Percentiles rank a stretch among this genome's conserved stretches.
These are phyloP conservation scores for Helicostylum pulchrum DNA, from an alignment of 192 early-diverging fungal species.

Conservation along the genomic window DNA sequence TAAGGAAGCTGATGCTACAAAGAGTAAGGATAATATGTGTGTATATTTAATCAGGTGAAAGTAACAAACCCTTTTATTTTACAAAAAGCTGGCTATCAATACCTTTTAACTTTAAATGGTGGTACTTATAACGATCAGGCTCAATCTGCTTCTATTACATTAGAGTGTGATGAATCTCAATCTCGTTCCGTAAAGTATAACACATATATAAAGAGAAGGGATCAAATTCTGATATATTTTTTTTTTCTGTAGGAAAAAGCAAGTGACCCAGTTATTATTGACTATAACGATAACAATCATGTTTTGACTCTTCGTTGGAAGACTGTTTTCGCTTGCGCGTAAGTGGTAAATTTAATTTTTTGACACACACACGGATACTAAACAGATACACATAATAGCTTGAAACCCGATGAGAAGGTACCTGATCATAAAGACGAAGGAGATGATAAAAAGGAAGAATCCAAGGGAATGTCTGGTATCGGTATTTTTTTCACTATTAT, in stretches of 20 bases:
- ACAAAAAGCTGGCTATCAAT: conserved; percentile 24
- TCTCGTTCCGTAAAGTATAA: conserved; percentile 23
- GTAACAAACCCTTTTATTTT: background rate
- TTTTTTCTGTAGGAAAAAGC: conserved; percentile 9
- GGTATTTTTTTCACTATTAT: conserved; percentile 19
- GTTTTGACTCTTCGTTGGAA: conserved; percentile 20
- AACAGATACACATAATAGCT: background rate
- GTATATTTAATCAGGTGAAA: background rate
- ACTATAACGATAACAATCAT: conserved; percentile 1
- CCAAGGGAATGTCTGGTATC: conserved; percentile 9
- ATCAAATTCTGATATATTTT: background rate
- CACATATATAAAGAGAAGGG: background rate
- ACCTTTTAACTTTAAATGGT: conserved; percentile 24
- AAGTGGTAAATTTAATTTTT: background rate
- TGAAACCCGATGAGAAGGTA: conserved; percentile 2
- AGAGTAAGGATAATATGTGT: conserved; percentile 11
- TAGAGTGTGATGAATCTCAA: conserved; percentile 30
- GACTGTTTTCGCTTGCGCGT: conserved; percentile 26
- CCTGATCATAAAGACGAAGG: conserved; percentile 6
- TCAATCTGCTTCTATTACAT: conserved; percentile 29
- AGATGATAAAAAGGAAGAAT: background rate
- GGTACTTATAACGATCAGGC: conserved; percentile 14
- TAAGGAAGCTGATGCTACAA: conserved; percentile 18
- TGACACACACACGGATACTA: background rate
- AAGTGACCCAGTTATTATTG: conserved; percentile 4